A percentile compares a stretch with the other conserved stretches of the same genome.
phyloP scores from a whole-genome alignment of 768 basidiomycete species.

The Psilocybe subaeruginosa region DNA sequence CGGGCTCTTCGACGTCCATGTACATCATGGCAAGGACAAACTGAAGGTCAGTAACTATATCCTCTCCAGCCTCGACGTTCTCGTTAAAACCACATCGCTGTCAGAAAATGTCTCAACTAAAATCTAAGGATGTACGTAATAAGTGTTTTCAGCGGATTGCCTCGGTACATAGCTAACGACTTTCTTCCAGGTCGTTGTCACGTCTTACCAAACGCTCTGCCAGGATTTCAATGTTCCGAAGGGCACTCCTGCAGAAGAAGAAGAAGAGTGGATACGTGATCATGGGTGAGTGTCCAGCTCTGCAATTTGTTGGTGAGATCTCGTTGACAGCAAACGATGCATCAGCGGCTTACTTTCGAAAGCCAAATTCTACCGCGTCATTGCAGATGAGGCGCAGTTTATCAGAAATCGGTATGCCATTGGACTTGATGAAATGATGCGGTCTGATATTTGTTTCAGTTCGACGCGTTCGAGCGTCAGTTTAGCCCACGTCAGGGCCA shows the following conservation, averaged over 20 bases:
- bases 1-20: slow-evolving; percentile 59
- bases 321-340: too few relatives aligned
- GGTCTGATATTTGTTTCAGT: slow-evolving; percentile 29
- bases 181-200: slow-evolving; percentile 64
- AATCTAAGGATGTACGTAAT: slow-evolving; percentile 51
- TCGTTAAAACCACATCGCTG: background rate
- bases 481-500: slow-evolving; percentile 61
- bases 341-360: slow-evolving; percentile 62
- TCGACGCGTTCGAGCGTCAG: slow-evolving; percentile 60
- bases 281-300: slow-evolving; percentile 45
- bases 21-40: slow-evolving; percentile 77
- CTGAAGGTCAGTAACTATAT: slow-evolving; percentile 40
- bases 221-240: slow-evolving; percentile 58
- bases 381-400: slow-evolving; percentile 82
- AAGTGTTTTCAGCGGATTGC: background rate
- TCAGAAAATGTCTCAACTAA: slow-evolving; percentile 49
- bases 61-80: background rate
- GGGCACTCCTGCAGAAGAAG: slow-evolving; percentile 48
- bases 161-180: too few relatives aligned
- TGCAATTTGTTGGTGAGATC: background rate
- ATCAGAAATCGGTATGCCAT: slow-evolving; percentile 60
- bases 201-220: slow-evolving; percentile 76
- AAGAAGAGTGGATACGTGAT: slow-evolving; percentile 47
- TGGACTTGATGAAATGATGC: background rate
- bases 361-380: slow-evolving; percentile 66